These are phyloP conservation scores for Phytophthora sp. DNA, from an alignment of 352 stramenopile genomes.

Conservation along the genomic window DNA sequence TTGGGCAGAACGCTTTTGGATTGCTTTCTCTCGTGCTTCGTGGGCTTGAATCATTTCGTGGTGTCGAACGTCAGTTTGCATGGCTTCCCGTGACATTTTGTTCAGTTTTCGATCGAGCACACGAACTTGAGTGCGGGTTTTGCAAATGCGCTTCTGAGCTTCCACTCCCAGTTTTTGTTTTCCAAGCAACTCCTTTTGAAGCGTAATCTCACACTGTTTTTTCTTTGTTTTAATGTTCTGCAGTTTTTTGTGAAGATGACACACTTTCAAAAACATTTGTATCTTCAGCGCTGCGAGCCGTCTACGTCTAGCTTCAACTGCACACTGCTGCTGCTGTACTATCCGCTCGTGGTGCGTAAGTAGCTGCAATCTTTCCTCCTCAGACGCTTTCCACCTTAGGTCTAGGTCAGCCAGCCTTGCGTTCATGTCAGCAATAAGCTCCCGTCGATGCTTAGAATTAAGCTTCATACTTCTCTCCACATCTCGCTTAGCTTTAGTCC, in stretches of 20 bases:
- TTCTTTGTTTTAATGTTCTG: constrained; percentile 22
- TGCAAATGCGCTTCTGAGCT: constrained; percentile 16
- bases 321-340: constrained; percentile 35
- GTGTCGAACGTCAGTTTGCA: constrained; percentile 12
- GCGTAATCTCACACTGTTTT: constrained; percentile 11
- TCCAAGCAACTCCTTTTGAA: constrained; percentile 12
- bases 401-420: constrained; percentile 44
- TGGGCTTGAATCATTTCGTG: constrained; percentile 19
- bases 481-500: constrained; percentile 53
- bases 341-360: constrained; percentile 35
- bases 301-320: constrained; percentile 28
- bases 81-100: constrained; percentile 16
- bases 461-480: constrained; percentile 43
- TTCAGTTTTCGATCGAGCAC: constrained; percentile 43
- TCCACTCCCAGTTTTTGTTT: constrained; percentile 29
- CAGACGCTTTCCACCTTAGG: constrained; percentile 40
- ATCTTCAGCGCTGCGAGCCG: constrained; percentile 44
- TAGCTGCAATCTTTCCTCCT: constrained; percentile 33
- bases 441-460: constrained; percentile 38
- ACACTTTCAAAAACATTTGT: constrained; percentile 41
- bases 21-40: constrained; percentile 10
- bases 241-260: constrained; percentile 37
- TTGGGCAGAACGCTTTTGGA: constrained; percentile 25
- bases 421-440: constrained; percentile 44
- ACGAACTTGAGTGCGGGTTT: constrained; percentile 37